phyloP scores from a whole-genome alignment of 192 early-diverging fungal species.

The Glomus cerebriforme region DNA sequence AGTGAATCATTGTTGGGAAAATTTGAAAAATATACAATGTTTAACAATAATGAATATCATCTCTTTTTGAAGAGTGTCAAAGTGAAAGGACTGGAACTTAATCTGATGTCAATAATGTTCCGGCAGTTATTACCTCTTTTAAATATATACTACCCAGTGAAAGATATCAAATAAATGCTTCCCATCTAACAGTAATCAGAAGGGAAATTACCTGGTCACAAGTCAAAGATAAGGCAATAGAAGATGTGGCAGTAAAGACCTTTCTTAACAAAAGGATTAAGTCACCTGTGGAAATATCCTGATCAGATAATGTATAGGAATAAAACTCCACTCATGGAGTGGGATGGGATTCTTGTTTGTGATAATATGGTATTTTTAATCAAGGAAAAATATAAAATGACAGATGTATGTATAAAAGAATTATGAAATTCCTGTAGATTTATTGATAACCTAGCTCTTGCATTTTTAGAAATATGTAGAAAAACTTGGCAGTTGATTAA shows the following conservation, averaged over 20 bases:
- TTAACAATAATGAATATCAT: no score
- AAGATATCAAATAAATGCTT: no score
- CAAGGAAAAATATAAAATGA: not conserved
- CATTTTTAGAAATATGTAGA: not conserved
- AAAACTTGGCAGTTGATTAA: not conserved
- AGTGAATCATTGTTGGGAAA: not conserved
- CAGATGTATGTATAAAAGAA: slow-evolving; percentile 11
- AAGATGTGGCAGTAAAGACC: not conserved
- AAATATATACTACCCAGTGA: no score
- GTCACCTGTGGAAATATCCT: not conserved
- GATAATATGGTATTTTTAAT: not conserved
- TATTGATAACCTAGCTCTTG: not conserved
- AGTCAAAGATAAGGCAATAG: not conserved
- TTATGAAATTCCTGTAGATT: slow-evolving; percentile 6
- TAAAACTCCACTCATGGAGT: no score
- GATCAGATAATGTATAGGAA: not conserved
- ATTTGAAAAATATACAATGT: slow-evolving; percentile 3
- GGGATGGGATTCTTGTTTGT: not conserved
- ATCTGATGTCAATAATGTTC: no score
- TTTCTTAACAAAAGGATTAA: not conserved
- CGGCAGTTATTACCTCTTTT: no score
- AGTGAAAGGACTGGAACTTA: no score
- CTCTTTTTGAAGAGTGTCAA: no score
- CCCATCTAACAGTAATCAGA: no score
- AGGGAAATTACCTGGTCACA: not conserved